phyloP scores from a whole-genome alignment of 31 red algal species.

The Endocladia muricata region DNA sequence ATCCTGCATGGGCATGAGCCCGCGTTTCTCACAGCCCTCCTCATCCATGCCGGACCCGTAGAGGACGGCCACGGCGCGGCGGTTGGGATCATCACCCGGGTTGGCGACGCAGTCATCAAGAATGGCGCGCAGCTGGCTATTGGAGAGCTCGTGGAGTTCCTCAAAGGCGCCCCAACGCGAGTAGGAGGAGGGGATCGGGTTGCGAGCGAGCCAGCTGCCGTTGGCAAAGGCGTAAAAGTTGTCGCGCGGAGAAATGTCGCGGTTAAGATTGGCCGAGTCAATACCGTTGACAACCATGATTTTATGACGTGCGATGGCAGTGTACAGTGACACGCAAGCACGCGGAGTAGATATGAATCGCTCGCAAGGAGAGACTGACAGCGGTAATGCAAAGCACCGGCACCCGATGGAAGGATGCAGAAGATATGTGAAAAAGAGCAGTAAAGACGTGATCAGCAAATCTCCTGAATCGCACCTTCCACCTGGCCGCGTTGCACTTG shows the following conservation, averaged over 20 bases:
- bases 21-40: conserved; percentile 12
- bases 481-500: too few species aligned
- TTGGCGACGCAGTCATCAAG: conserved; percentile 66
- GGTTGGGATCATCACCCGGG: conserved; percentile 20
- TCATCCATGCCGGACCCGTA: conserved; percentile 69
- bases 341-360: too few species aligned
- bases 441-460: too few species aligned
- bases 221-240: conserved; percentile 87
- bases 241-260: conserved; percentile 20
- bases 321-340: too few species aligned
- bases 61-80: conserved; percentile 31
- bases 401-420: too few species aligned
- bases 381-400: too few species aligned
- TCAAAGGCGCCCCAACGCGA: conserved; percentile 80
- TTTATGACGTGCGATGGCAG: neutral
- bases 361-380: too few species aligned
- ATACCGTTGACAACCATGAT: conserved; percentile 47
- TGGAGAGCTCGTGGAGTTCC: conserved; percentile 47
- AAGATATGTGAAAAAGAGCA: too few species aligned
- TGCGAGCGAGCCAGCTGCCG: conserved; percentile 66
- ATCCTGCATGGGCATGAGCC: conserved; percentile 32
- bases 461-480: too few species aligned
- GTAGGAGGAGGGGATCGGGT: conserved; percentile 66
- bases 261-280: conserved; percentile 48
- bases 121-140: conserved; percentile 50